Percentiles rank a stretch among this genome's conserved stretches.
Conservation (phyloP, 805 yeast genomes). For the Candida methanosorbosa region DNA sequence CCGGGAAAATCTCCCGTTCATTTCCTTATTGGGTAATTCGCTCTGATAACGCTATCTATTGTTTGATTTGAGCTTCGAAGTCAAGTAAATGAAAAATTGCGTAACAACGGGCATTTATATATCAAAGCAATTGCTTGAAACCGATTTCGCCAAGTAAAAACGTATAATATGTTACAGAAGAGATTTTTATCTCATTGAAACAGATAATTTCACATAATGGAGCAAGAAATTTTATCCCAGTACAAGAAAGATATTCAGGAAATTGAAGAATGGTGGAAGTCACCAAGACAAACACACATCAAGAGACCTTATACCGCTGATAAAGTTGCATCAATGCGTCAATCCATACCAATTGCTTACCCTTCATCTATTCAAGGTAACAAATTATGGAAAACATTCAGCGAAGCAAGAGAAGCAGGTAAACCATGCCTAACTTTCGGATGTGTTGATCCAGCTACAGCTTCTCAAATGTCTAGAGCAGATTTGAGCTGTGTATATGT, state of each 20-base stretch:
- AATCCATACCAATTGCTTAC: constrained; percentile 32
- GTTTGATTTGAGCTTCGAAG: too few relatives aligned
- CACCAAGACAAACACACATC: constrained; percentile 37
- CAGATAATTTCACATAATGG: too few relatives aligned
- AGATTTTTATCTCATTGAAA: too few relatives aligned
- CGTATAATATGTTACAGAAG: too few relatives aligned
- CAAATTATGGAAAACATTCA: constrained; percentile 37
- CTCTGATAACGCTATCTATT: too few relatives aligned
- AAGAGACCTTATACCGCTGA: constrained; percentile 44
- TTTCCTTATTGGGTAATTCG: too few relatives aligned
- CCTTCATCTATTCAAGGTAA: constrained; percentile 46
- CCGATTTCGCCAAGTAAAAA: too few relatives aligned
- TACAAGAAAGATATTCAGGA: constrained; percentile 10
- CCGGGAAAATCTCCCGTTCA: too few relatives aligned
- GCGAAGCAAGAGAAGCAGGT: constrained; percentile 28
- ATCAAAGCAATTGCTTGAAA: too few relatives aligned
- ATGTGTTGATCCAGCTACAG: constrained; percentile 53
- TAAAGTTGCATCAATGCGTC: constrained; percentile 45
- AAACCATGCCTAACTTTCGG: constrained; percentile 52
- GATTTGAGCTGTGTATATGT: constrained; percentile 46
- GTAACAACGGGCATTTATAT: too few relatives aligned
- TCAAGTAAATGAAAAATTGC: too few relatives aligned
- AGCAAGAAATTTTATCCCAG: constrained; percentile 1
- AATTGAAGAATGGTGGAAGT: constrained; percentile 41
- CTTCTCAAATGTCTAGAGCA: constrained; percentile 42